These are phyloP conservation scores for Lachancea waltii DNA, from an alignment of 805 yeast species.

Conservation along the genomic window DNA sequence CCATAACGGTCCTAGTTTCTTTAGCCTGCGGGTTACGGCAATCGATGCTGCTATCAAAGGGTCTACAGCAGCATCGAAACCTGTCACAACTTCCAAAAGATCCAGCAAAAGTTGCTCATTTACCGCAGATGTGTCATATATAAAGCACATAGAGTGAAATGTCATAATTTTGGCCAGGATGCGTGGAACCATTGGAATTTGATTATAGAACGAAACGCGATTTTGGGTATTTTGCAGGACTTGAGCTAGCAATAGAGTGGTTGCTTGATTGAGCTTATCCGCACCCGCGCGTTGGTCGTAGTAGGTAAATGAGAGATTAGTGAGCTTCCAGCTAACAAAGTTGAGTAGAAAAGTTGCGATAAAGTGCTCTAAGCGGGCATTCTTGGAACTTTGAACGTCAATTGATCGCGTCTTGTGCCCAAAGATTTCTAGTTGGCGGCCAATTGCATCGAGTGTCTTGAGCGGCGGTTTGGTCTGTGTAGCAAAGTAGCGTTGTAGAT, in stretches of 20 bases:
- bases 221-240: conserved; percentile 17
- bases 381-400: conserved; percentile 12
- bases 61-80: conserved; percentile 14
- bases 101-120: conserved; percentile 19
- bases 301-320: conserved; percentile 20
- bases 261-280: conserved; percentile 15
- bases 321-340: conserved; percentile 25
- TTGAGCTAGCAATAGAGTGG: conserved; percentile 18
- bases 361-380: conserved; percentile 23
- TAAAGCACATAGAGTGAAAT: conserved; percentile 24
- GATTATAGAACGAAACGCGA: conserved; percentile 16
- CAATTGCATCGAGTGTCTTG: conserved; percentile 27
- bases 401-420: conserved; percentile 12
- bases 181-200: conserved; percentile 21
- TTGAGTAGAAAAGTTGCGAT: conserved; percentile 16
- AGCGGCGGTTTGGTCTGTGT: conserved; percentile 23
- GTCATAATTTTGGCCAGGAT: conserved; percentile 17
- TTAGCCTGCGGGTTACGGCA: conserved; percentile 16
- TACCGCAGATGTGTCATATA: conserved; percentile 17
- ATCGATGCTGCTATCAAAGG: conserved; percentile 12
- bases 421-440: conserved; percentile 19
- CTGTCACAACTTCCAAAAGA: conserved; percentile 17
- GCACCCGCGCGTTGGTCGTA: conserved; percentile 18
- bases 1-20: conserved; percentile 20
- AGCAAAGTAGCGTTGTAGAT: conserved; percentile 20